Evolutionary conservation across 257 asterid species (phyloP), one percentile per base, ranked within the genome.

Genomic region (Solanum raphanifolium): DNA sequence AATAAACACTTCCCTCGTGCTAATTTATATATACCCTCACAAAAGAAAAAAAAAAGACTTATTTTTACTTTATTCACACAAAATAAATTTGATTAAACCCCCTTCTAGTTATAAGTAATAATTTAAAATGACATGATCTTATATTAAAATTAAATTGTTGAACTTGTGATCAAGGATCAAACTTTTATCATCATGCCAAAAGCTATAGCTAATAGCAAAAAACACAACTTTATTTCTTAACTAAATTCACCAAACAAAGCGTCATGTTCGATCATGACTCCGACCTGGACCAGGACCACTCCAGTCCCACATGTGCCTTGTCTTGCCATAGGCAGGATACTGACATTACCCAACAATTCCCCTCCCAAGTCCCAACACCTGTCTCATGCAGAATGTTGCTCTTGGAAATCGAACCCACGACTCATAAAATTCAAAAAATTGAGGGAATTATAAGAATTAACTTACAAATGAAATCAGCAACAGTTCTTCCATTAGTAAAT

Each of bases 401-500:
- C 9, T 52, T 52, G 23, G 0, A 0, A 55, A 55, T 55, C 65
- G 65, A 55, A 55, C 0, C 10, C 4, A 18, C 2, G 10, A 55
- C n/a, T 55, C 65, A 55, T 55, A 6, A 55, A 55, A 55, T 55
- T 55, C 10, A 0, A 55, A 55, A 52, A 55, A 2, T 5, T 1
- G 0, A 55, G n/a, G n/a, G n/a, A 55, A 55, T 55, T 55, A 55
- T 55, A 55, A 55, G 0, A 55, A 55, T 0, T 2, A 0, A 87
- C 94, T 91, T 82, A 94, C 98, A 86, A 16, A 94, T 87, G 90
- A 94, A 94, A 83, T 95, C 98, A 1, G 96, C 90, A 43, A 94
- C 98, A 3, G 94, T 94, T 91, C 98, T 90, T 9, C 98, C 97
- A 74, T 95, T 93, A 55, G 96, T 94, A 92, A 95, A 95, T 87